Evolutionary conservation across 208 protist genomes (phyloP).

Genomic region (Trypanosoma conorhini): DNA sequence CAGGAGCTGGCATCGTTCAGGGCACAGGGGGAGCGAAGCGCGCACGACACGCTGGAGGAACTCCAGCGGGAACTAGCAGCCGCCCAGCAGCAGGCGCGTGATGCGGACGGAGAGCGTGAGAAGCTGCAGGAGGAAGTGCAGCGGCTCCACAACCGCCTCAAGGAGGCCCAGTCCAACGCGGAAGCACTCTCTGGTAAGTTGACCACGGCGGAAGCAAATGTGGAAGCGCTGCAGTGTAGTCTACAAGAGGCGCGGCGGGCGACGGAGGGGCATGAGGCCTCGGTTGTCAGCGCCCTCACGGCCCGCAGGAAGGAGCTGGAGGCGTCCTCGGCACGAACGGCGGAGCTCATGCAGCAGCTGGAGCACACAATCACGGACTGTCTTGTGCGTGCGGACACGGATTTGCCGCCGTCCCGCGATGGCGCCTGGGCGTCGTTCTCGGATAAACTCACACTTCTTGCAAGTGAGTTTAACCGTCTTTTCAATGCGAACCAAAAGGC

Average conservation of each 20-base stretch:
- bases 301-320: conserved; percentile 26
- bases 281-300: conserved; percentile 16
- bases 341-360: conserved; percentile 28
- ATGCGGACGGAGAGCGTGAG: background rate
- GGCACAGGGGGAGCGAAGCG: background rate
- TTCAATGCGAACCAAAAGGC: conserved; percentile 17
- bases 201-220: background rate
- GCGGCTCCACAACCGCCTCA: background rate
- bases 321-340: background rate
- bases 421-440: conserved; percentile 21
- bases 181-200: conserved; percentile 7
- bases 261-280: conserved; percentile 3
- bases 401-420: conserved; percentile 6
- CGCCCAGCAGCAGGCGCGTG: background rate
- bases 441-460: conserved; percentile 42
- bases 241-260: background rate
- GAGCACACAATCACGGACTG: conserved; percentile 29
- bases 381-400: conserved; percentile 20
- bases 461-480: conserved; percentile 39
- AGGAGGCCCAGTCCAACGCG: conserved; percentile 3
- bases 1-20: background rate
- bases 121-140: conserved; percentile 13
- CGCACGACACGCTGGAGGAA: conserved; percentile 5
- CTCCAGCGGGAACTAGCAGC: conserved; percentile 14
- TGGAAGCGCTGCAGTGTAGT: conserved; percentile 1